These are phyloP conservation scores for Eimeria brunetti DNA, from an alignment of 169 alveolate species.

Conservation along the genomic window DNA sequence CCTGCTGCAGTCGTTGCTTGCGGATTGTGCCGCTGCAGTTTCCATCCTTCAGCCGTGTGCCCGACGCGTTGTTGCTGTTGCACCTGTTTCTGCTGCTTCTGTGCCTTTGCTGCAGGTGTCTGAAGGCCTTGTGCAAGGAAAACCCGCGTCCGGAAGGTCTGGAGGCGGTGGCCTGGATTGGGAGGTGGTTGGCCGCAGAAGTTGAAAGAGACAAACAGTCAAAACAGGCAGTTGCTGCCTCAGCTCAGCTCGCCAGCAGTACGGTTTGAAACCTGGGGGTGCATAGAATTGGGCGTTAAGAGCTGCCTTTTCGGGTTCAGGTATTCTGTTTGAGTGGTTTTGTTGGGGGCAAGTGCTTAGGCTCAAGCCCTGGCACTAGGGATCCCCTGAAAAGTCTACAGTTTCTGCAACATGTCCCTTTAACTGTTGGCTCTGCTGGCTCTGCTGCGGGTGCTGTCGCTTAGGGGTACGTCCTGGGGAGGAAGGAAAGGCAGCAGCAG, in stretches of 20 bases:
- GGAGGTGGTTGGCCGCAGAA: constrained; percentile 18
- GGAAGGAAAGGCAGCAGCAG: neutral
- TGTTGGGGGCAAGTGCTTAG: neutral
- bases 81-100: neutral
- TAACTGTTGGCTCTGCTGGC: neutral
- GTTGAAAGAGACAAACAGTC: constrained; percentile 16
- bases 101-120: constrained; percentile 17
- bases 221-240: constrained; percentile 7
- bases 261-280: neutral
- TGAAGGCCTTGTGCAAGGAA: constrained; percentile 18
- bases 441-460: neutral
- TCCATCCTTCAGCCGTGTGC: neutral
- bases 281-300: neutral
- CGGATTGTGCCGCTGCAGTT: neutral
- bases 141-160: constrained; percentile 41
- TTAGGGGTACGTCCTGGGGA: constrained; percentile 62
- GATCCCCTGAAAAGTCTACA: neutral
- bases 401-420: neutral
- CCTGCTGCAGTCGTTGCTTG: neutral
- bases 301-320: neutral
- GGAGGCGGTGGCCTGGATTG: constrained; percentile 47
- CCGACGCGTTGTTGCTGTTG: neutral
- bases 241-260: constrained; percentile 10
- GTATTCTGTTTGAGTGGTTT: neutral
- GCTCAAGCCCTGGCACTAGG: neutral